Evolutionary conservation across 106 monocot species (phyloP).

Genomic region (Alisma plantagoaquatica): DNA sequence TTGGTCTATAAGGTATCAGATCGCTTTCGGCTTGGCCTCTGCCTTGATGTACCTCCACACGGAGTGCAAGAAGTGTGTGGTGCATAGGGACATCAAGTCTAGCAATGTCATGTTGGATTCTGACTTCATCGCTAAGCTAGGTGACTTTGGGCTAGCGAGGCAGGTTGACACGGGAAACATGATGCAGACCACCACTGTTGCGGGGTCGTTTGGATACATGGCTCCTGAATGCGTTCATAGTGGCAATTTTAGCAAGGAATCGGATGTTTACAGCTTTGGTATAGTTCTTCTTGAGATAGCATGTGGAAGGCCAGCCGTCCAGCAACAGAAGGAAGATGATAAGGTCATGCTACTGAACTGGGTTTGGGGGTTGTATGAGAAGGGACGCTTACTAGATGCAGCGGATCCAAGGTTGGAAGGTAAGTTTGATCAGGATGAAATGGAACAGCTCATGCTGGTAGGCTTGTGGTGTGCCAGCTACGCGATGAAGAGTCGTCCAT

Average conservation of each 20-base stretch:
- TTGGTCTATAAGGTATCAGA: too few relatives aligned
- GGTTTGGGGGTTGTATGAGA: background rate
- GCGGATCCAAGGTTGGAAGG: background rate
- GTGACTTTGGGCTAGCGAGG: conserved; percentile 3
- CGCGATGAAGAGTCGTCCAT: too few relatives aligned
- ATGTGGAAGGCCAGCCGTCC: background rate
- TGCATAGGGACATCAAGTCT: too few relatives aligned
- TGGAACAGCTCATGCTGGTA: conserved; percentile 1
- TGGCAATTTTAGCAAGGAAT: too few relatives aligned
- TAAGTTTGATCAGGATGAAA: background rate
- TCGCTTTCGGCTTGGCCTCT: background rate
- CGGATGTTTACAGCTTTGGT: too few relatives aligned
- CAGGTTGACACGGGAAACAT: background rate
- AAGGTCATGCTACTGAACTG: background rate
- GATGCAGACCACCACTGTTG: background rate
- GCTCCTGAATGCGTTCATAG: too few relatives aligned
- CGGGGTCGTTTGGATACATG: too few relatives aligned
- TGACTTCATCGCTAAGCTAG: conserved; percentile 1
- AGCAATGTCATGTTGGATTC: too few relatives aligned
- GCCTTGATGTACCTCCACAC: conserved; percentile 2
- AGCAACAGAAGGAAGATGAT: background rate
- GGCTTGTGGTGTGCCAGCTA: too few relatives aligned
- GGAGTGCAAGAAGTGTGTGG: background rate
- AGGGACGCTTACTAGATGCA: background rate
- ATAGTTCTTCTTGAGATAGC: conserved; percentile 1